Base-by-base conservation (phyloP, 768 basidiomycete species). In the Naganishia vaughanmartiniae region DNA sequence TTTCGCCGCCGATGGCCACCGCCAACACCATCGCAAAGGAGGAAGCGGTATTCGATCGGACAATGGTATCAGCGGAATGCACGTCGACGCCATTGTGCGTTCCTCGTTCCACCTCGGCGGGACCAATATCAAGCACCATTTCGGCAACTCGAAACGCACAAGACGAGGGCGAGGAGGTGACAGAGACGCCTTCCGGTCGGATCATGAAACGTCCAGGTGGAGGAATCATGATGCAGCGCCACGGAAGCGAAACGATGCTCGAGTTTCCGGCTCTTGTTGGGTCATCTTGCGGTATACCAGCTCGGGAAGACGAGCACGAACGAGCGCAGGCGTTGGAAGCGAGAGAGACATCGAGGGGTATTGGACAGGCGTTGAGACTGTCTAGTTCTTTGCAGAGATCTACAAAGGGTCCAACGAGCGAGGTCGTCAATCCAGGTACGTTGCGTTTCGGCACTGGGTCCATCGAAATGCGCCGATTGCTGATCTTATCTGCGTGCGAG, bases 151-250 rank as follows among this genome's bases (percentile, higher is more conserved):
- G 24, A 21, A 51, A 51, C 12, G 34, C 57, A 1, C 42, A 42
- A 42, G 24, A 33, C 57, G 57, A n/a, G 12, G 19, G 28, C 6
- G 33, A 42, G 7, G 36, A 45, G 26, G 39, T 63, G n/a, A 34
- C 60, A 26, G 60, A 63, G 21, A 63, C 60, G 17, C 60, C 60
- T n/a, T 63, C 60, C 14, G 60, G 60, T 26, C 14, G 54, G 36
- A 72, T 71, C 2, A 72, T 76, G 73, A 73, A 72, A 24, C 70
- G 75, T 9, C 42, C 55, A 24, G 57, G 56, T 26, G 67, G 67
- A 10, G 45, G 55, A 17, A 33, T 58, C 28, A 17, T 45, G 28
- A 60, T 69, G 55, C 68, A 69, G 46, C 31, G 68, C n/a, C 39
- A 57, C n/a, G 68, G 68, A 12, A 69, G 68, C 30, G 53, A 57